Percentiles rank a stretch among this genome's conserved stretches.
These are phyloP conservation scores for Sphagnum tenellum DNA, from an alignment of 225 moss, liverwort and hornwort species.

Conservation along the genomic window DNA sequence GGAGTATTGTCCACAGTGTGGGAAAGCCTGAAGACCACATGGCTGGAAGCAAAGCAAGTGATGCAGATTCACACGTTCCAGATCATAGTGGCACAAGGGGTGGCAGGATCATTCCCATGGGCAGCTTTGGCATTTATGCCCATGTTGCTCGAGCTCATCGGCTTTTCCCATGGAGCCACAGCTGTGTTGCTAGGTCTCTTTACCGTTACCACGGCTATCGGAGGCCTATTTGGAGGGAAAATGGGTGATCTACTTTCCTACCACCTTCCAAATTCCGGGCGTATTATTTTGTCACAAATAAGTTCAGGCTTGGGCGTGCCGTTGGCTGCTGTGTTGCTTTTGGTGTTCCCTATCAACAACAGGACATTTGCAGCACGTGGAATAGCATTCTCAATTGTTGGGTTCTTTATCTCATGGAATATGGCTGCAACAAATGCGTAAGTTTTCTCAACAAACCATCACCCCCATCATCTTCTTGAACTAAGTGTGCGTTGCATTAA, in stretches of 20 bases:
- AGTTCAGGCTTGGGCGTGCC: conserved; percentile 78
- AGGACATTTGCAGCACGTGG: conserved; percentile 51
- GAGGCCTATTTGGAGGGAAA: conserved; percentile 72
- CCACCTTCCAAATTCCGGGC: conserved; percentile 67
- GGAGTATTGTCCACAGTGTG: conserved; percentile 5
- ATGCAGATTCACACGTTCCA: conserved; percentile 75
- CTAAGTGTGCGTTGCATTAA: no score
- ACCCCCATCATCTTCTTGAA: no score
- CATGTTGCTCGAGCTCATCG: conserved; percentile 89
- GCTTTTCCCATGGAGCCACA: conserved; percentile 66
- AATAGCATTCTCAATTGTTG: conserved; percentile 49
- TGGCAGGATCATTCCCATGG: conserved; percentile 80
- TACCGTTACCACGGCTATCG: conserved; percentile 56
- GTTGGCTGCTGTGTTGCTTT: conserved; percentile 57
- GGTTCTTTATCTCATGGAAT: conserved; percentile 78
- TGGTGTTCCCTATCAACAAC: conserved; percentile 55
- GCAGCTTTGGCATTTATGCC: conserved; percentile 79
- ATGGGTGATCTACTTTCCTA: conserved; percentile 70
- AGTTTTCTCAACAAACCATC: neutral
- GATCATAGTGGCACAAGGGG: conserved; percentile 84
- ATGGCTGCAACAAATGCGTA: conserved; percentile 80
- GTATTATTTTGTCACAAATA: conserved; percentile 92
- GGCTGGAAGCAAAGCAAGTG: conserved; percentile 63
- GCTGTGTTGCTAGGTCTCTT: conserved; percentile 69
- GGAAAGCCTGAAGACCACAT: conserved; percentile 49